Base-by-base conservation (phyloP, 1,139 yeast genomes). In the Debaryomyces robertsiae region DNA sequence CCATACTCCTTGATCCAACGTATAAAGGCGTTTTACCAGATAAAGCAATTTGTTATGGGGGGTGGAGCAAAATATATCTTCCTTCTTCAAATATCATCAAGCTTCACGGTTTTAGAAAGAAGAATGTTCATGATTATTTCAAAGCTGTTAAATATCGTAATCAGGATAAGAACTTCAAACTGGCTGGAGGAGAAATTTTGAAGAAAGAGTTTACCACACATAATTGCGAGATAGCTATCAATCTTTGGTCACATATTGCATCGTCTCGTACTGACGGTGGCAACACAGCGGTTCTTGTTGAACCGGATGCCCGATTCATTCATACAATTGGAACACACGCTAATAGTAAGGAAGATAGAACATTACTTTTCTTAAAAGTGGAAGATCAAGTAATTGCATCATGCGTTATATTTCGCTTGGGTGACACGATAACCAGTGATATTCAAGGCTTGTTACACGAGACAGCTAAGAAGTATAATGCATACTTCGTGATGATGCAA, bases 401-500 rank as follows among this genome's bases (percentile, higher is more conserved):
- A 2, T 71, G 75, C 43, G 69, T 70, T 3, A 53, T 70, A 19
- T 70, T 69, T 55, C 47, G 75, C 27, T 56, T 71, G 14, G 76
- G 76, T 2, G 72, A 67, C 31, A 71, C 77, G 0, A 65, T 71
- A 38, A 71, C 77, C 1, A 65, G 73, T 5, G 77, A 71, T 46
- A 53, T 70, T 4, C 77, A 70, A 47, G 77, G 77, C 3, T 55
- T 71, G 18, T 65, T 70, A 42, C 73, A 69, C 41, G 74, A 67
- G 19, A 51, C 49, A 17, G 67, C 69, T 7, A 63, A 71, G 27
- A 56, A 65, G 38, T 65, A 64, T 46, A 70, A 69, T 46, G 75
- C 75, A 3, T 70, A 70, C 46, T 70, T 70, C 50, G 76, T 71
- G 18, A 71, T 71, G 77, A 70, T 70, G 77, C 76, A 70, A 51